Evolutionary conservation across 352 stramenopile species (phyloP).

Genomic region (Phytophthora syringae): DNA sequence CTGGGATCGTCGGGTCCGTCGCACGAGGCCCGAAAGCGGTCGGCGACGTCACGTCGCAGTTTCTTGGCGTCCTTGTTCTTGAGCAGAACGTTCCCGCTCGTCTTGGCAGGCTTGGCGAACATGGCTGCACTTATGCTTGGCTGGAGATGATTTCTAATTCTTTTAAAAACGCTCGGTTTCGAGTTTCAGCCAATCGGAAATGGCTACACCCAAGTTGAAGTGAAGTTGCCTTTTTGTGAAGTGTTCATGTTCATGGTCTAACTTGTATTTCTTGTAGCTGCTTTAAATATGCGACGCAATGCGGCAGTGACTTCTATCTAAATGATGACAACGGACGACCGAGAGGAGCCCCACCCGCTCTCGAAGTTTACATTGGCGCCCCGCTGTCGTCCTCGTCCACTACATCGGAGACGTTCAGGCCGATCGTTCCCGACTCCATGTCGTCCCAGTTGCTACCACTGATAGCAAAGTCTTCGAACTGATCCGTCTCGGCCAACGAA

Average conservation of each 20-base stretch:
- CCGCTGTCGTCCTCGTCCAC: constrained; percentile 35
- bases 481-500: constrained; percentile 35
- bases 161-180: neutral
- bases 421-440: constrained; percentile 22
- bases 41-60: constrained; percentile 65
- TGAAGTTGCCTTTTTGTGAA: neutral
- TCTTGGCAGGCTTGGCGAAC: constrained; percentile 84
- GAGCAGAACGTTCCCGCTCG: constrained; percentile 79
- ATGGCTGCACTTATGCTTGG: constrained; percentile 37
- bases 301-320: constrained; percentile 18
- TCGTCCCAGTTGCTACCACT: constrained; percentile 42
- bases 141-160: neutral
- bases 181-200: neutral
- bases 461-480: constrained; percentile 36
- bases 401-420: constrained; percentile 16
- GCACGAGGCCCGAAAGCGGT: constrained; percentile 37
- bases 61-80: constrained; percentile 91
- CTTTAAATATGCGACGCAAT: too few species aligned
- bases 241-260: too few species aligned
- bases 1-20: constrained; percentile 43
- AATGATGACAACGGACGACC: constrained; percentile 37
- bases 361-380: constrained; percentile 31
- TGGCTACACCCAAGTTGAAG: neutral
- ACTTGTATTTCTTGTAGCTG: neutral
- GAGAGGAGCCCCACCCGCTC: constrained; percentile 12